Evolutionary conservation across 2,329 filamentous ascomycete species (phyloP).

Genomic region (Cercospora nicotianae): DNA sequence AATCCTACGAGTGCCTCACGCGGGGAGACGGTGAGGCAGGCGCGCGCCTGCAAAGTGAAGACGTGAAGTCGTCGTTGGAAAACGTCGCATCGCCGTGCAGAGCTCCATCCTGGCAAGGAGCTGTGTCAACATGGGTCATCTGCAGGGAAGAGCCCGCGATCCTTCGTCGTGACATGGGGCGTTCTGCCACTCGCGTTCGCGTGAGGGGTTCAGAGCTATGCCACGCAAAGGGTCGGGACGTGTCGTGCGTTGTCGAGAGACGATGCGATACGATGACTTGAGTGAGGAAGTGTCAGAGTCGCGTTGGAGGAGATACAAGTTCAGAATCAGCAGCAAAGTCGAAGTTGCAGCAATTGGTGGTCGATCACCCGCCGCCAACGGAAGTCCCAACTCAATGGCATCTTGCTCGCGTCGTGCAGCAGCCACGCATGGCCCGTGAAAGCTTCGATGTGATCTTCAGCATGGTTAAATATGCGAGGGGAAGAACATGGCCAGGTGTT

Average conservation of each 20-base stretch:
- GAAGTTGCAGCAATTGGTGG: neutral
- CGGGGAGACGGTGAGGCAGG: neutral
- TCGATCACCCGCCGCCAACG: constrained; percentile 4
- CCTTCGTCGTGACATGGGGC: neutral
- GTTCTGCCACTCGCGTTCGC: neutral
- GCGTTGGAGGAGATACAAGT: neutral
- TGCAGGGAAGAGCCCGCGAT: neutral
- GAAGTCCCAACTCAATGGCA: constrained; percentile 1
- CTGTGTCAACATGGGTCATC: neutral
- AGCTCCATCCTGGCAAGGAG: constrained; percentile 1
- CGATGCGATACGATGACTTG: neutral
- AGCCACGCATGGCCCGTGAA: neutral
- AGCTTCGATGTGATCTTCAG: neutral
- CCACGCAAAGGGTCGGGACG: neutral
- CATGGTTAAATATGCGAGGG: neutral
- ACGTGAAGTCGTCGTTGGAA: constrained; percentile 10
- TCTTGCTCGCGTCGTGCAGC: constrained; percentile 1
- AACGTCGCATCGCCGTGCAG: neutral
- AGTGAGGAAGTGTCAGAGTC: neutral
- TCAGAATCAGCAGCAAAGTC: neutral
- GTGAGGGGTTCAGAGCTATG: neutral
- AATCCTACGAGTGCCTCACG: constrained; percentile 4
- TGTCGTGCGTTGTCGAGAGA: neutral
- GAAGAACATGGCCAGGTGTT: neutral
- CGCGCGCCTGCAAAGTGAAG: neutral